These are phyloP conservation scores for Paraphoma sp. DNA, from an alignment of 2,329 filamentous ascomycete genomes.

Conservation along the genomic window DNA sequence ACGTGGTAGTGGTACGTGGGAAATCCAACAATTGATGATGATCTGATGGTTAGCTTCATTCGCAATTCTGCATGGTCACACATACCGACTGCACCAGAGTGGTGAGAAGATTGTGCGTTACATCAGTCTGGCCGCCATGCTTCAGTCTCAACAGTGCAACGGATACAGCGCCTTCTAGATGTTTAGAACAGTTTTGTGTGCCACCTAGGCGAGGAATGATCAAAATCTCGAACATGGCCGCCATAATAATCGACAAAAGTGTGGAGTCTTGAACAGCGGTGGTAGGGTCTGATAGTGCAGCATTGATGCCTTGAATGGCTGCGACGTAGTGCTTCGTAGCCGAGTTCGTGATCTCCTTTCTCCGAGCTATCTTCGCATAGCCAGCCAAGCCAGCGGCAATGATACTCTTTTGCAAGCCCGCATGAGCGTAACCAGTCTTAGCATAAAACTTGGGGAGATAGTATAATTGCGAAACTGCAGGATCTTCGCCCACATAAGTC, in stretches of 20 bases:
- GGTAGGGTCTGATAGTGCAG: constrained; percentile 17
- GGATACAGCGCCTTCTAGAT: constrained; percentile 35
- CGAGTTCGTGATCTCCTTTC: constrained; percentile 17
- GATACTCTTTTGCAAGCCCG: constrained; percentile 24
- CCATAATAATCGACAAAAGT: constrained; percentile 31
- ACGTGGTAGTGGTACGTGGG: constrained; percentile 23
- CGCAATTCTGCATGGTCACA: not conserved
- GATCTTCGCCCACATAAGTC: constrained; percentile 32
- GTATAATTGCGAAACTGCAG: constrained; percentile 27
- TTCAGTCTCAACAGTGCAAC: constrained; percentile 31
- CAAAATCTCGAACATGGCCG: constrained; percentile 37
- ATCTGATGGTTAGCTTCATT: not conserved
- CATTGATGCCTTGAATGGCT: constrained; percentile 32
- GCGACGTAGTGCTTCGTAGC: constrained; percentile 28
- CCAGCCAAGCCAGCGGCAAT: constrained; percentile 34
- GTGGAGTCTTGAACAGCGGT: constrained; percentile 23
- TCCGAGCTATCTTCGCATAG: constrained; percentile 22
- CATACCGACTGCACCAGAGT: constrained; percentile 19
- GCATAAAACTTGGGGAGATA: constrained; percentile 32
- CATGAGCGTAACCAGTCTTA: constrained; percentile 16
- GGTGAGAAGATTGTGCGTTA: constrained; percentile 19
- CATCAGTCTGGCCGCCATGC: constrained; percentile 12
- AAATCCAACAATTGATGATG: constrained; percentile 36
- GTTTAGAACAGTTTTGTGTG: constrained; percentile 31
- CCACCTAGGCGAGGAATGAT: constrained; percentile 19